A percentile compares a stretch with the other conserved stretches of the same genome.
Evolutionary conservation across 495 filamentous ascomycete species (phyloP).

Genomic region (Thermothielavioides terrestris): DNA sequence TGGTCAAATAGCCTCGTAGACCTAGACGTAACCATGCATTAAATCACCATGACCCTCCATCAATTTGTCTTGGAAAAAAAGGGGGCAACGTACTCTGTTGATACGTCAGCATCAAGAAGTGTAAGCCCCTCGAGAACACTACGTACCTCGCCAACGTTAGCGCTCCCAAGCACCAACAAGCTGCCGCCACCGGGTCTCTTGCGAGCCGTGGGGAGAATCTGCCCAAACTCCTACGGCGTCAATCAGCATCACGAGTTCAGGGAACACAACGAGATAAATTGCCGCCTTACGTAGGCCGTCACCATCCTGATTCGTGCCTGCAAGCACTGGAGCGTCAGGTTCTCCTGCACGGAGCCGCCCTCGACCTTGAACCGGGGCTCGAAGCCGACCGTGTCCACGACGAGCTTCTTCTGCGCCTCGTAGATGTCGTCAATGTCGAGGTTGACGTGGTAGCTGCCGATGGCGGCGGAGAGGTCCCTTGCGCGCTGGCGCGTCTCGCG

Average conservation of each 20-base stretch:
- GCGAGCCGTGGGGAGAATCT: slow-evolving; percentile 38
- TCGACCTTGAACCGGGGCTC: slow-evolving; percentile 50
- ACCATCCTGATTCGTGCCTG: slow-evolving; percentile 81
- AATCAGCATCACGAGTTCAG: too few species aligned
- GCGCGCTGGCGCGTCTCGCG: slow-evolving; percentile 66
- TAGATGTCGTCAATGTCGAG: slow-evolving; percentile 65
- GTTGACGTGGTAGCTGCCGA: slow-evolving; percentile 68
- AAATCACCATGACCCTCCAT: neutral
- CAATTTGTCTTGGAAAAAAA: neutral
- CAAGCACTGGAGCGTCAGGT: slow-evolving; percentile 67
- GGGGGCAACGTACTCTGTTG: neutral
- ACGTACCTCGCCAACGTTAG: slow-evolving; percentile 41
- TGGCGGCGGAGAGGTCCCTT: slow-evolving; percentile 54
- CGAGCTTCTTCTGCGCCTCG: slow-evolving; percentile 28
- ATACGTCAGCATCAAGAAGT: slow-evolving; percentile 28
- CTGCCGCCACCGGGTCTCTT: slow-evolving; percentile 38
- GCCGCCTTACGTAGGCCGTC: slow-evolving; percentile 48
- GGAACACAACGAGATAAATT: too few species aligned
- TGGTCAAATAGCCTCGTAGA: slow-evolving; percentile 52
- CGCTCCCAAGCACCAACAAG: slow-evolving; percentile 33
- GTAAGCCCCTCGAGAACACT: neutral
- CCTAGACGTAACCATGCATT: slow-evolving; percentile 1
- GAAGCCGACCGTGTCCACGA: slow-evolving; percentile 28
- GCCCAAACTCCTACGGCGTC: slow-evolving; percentile 18
- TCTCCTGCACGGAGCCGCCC: slow-evolving; percentile 24